phyloP scores from a whole-genome alignment of 1,284 basidiomycete genomes.

The Boletus semigastroideus region DNA sequence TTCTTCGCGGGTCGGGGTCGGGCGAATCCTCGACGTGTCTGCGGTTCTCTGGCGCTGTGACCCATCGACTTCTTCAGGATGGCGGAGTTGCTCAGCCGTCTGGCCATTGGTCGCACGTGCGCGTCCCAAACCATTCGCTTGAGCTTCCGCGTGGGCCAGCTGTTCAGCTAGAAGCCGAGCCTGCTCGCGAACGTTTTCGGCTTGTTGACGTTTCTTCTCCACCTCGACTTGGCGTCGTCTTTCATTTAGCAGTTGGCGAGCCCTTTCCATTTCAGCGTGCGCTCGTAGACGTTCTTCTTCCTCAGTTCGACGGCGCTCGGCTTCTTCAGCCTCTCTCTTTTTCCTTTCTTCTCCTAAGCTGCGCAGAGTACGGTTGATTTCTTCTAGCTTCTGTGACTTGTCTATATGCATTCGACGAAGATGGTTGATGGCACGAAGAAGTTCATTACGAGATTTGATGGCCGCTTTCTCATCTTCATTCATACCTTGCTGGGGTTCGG shows the following conservation, averaged over 20 bases:
- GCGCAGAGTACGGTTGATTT: slow-evolving; percentile 16
- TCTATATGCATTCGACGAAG: slow-evolving; percentile 20
- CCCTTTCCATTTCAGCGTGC: slow-evolving; percentile 8
- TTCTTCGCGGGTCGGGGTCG: not conserved
- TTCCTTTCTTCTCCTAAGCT: slow-evolving; percentile 22
- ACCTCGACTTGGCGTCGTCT: slow-evolving; percentile 6
- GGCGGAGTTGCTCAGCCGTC: not conserved
- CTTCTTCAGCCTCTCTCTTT: slow-evolving; percentile 16
- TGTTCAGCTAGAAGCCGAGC: slow-evolving; percentile 12
- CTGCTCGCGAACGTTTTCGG: not conserved
- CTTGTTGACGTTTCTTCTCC: slow-evolving; percentile 12
- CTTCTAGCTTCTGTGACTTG: slow-evolving; percentile 17
- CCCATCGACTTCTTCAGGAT: not conserved
- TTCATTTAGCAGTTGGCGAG: slow-evolving; percentile 6
- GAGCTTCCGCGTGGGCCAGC: slow-evolving; percentile 9
- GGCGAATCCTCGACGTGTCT: slow-evolving; percentile 5
- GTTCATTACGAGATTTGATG: slow-evolving; percentile 13
- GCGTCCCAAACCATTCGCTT: slow-evolving; percentile 1
- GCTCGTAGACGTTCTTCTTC: slow-evolving; percentile 20
- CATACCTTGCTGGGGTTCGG: slow-evolving; percentile 24
- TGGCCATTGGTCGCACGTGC: not conserved
- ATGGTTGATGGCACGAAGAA: slow-evolving; percentile 16
- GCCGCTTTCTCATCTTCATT: slow-evolving; percentile 17
- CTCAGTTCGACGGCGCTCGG: slow-evolving; percentile 8
- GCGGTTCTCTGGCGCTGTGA: slow-evolving; percentile 8